Evolutionary conservation across 2,329 filamentous ascomycete species (phyloP).

Genomic region (Arthrinium puccinioides): DNA sequence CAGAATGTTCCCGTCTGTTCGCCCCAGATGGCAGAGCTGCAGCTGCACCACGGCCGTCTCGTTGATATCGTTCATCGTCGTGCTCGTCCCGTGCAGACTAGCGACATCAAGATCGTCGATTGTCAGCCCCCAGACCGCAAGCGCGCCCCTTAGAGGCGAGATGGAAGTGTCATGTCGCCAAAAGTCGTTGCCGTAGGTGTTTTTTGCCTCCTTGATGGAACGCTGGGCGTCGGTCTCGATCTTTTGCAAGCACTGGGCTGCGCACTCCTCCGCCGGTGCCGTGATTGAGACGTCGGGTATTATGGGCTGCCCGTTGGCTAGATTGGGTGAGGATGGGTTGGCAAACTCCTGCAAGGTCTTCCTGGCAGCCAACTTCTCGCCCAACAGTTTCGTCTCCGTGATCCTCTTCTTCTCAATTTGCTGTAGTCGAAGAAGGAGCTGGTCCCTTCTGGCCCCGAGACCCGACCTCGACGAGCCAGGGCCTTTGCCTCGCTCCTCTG

Average conservation of each 20-base stretch:
- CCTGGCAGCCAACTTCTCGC: background rate
- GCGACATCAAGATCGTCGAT: conserved; percentile 29
- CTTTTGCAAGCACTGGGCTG: conserved; percentile 5
- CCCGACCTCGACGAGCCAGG: conserved; percentile 17
- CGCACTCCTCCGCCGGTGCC: background rate
- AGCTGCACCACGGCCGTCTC: conserved; percentile 26
- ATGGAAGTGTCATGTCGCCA: conserved; percentile 17
- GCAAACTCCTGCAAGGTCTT: background rate
- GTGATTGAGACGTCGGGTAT: no score
- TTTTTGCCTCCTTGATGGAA: conserved; percentile 12
- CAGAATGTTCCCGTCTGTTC: conserved; percentile 23
- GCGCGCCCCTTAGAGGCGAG: conserved; percentile 25
- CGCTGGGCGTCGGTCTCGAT: conserved; percentile 11
- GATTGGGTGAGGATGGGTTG: background rate
- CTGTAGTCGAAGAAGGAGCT: conserved; percentile 13
- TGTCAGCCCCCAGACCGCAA: conserved; percentile 27
- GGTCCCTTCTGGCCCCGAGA: conserved; percentile 17
- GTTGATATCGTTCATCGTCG: conserved; percentile 29
- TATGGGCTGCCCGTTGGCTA: conserved; percentile 1
- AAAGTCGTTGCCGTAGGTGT: conserved; percentile 21
- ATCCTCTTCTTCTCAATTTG: conserved; percentile 12
- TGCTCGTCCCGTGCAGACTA: conserved; percentile 33
- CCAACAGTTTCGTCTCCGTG: conserved; percentile 6
- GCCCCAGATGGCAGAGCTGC: conserved; percentile 27
- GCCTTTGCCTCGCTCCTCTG: conserved; percentile 13